Base-by-base conservation (phyloP, 2,329 filamentous ascomycete species). In the Claviceps sp. region DNA sequence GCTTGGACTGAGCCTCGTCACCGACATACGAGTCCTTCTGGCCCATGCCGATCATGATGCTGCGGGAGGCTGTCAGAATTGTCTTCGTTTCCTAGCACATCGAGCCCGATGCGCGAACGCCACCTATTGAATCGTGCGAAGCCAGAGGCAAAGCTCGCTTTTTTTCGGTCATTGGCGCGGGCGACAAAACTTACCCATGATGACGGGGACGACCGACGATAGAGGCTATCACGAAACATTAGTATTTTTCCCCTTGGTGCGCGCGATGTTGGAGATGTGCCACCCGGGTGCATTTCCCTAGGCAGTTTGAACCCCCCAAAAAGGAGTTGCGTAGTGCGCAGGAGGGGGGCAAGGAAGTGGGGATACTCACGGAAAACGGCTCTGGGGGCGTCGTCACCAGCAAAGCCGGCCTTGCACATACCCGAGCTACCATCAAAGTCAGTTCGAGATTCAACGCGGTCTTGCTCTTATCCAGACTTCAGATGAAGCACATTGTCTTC, bases 371-470 rank as follows among this genome's bases (percentile, higher is more conserved):
- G 93, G 85, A 98, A 98, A 73, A 98, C 93, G 78, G 93, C 93
- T 84, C 93, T 85, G 73, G 93, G 93, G 78, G 93, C 93, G 87
- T 98, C 93, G 72, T 98, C 93, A 89, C 93, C 93, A 81, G 93
- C 93, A 79, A 98, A 98, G 90, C 93, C 93, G 86, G 93, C 93
- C 83, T 98, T 98, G 81, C 93, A 98, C 93, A 98, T 97, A 84
- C 93, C 93, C 77, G 93, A 97, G 85, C 91, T 97, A 73, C 59
- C 68, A 55, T 61, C 53, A 34, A 61, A 57, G 68, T 77, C 61
- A 77, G 74, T 59, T 42, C 17, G n/a, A 22, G 11, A 50, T 53
- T 49, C 46, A 11, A 19, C 30, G 37, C 11, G 19, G 30, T 22
- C 4, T 22, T n/a, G 16, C 16, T n/a, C 22, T 43, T 50, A 24